Base-by-base conservation (phyloP, 768 basidiomycete genomes). In the Cystobasidiopsis lactophilus region DNA sequence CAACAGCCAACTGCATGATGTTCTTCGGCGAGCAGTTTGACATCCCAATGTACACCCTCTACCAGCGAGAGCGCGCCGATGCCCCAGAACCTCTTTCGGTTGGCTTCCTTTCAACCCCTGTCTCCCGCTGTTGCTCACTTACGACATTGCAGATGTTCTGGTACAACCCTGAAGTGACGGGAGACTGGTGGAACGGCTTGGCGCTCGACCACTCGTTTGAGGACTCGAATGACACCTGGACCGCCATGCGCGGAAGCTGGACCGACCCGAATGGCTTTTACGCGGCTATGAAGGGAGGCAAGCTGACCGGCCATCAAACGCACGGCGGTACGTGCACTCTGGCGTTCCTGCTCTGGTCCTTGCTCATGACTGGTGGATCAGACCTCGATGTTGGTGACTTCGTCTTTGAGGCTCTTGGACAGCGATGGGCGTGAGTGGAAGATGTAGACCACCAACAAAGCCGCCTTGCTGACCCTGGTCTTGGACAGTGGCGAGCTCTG, bases 311-410 rank as follows among this genome's bases (percentile, higher is more conserved):
- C 23, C 88, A 89, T 66, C 86, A 95, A 69, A 88, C 85, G n/a
- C 37, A 31, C 26, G 30, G 45, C 27, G 13, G n/a, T n/a, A 16
- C 11, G 21, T 11, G 44, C 16, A 11, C 24, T 14, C 50, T 48
- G n/a, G 30, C n/a, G n/a, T n/a, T n/a, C n/a, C n/a, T n/a, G 48
- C 9, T 50, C 13, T 31, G 13, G 21, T 24, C 48, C 31, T n/a
- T 11, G 13, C 48, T 24, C 18, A 9, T n/a, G 9, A 53, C 0
- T 89, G 93, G 67, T 85, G 85, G 60, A 86, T n/a, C n/a, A n/a
- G n/a, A 95, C 64, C 74, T 96, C 55, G 93, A 98, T 64, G 75
- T 73, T 48, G 93, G 93, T 57, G 85, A 89, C 68, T 98, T 95
- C 61, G 88, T 96, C 38, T 66, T 96, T 30, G 93, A 98, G 64